Evolutionary conservation across 495 filamentous ascomycete genomes (phyloP).

Genomic region (Tuber brumale): DNA sequence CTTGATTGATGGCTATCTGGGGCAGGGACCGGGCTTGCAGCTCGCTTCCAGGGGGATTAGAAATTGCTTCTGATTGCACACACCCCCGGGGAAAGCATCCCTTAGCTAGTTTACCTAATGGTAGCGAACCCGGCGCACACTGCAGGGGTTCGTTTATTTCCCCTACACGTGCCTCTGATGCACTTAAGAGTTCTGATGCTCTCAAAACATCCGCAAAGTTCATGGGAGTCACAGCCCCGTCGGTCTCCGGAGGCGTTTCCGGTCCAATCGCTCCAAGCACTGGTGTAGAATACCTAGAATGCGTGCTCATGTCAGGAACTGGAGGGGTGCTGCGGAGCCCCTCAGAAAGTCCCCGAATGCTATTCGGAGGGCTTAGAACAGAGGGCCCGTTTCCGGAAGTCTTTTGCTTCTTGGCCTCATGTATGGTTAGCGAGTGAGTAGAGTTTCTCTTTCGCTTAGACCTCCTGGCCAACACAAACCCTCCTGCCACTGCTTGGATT

Average conservation of each 20-base stretch:
- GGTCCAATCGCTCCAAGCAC: background rate
- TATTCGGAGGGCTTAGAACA: constrained; percentile 37
- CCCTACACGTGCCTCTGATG: background rate
- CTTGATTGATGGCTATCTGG: background rate
- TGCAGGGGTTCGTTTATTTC: background rate
- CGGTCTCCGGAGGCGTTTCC: constrained; percentile 21
- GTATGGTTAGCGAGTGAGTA: constrained; percentile 8
- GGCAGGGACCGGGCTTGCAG: background rate
- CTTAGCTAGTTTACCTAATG: background rate
- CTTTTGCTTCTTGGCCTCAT: constrained; percentile 14
- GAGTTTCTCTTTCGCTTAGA: constrained; percentile 21
- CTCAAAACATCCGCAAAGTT: background rate
- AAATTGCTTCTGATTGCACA: background rate
- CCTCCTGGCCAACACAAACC: constrained; percentile 7
- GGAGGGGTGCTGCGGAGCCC: constrained; percentile 11
- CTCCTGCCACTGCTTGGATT: constrained; percentile 2
- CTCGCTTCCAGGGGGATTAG: background rate
- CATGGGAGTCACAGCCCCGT: constrained; percentile 16
- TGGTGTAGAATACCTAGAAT: background rate
- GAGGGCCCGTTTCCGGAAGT: constrained; percentile 12
- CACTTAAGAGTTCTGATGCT: background rate
- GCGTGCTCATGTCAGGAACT: background rate
- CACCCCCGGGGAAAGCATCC: background rate
- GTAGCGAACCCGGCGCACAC: background rate
- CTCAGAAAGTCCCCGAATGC: constrained; percentile 31